These are phyloP conservation scores for Suillus weaverae DNA, from an alignment of 768 basidiomycete species.

Conservation along the genomic window DNA sequence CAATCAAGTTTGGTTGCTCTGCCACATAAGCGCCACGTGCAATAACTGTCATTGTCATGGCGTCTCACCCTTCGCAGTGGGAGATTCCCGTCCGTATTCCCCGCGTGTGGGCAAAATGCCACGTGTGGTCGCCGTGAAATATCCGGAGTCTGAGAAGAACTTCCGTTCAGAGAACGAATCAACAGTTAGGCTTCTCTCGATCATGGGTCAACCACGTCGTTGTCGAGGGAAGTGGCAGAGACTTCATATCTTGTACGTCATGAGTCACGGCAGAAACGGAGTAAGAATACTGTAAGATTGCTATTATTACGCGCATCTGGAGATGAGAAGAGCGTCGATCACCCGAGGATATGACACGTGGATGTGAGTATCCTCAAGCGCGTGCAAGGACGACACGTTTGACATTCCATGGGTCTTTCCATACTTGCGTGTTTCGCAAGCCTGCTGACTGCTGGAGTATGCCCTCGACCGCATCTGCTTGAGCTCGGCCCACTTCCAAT, in stretches of 20 bases:
- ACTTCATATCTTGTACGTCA: not conserved
- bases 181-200: not conserved
- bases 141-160: not conserved
- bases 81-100: not conserved
- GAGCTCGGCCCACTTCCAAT: slow-evolving; percentile 77
- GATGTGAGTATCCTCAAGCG: slow-evolving; percentile 28
- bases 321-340: not conserved
- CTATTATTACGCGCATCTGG: slow-evolving; percentile 4
- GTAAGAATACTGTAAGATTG: not conserved
- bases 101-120: not conserved
- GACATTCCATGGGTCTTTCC: slow-evolving; percentile 80
- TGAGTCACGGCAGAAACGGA: not conserved
- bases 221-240: not conserved
- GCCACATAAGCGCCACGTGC: not conserved
- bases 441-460: slow-evolving; percentile 54
- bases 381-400: slow-evolving; percentile 68
- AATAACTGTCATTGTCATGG: slow-evolving; percentile 1
- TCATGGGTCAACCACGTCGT: not conserved
- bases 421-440: slow-evolving; percentile 57
- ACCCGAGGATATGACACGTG: not conserved
- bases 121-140: not conserved
- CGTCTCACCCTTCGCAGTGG: not conserved
- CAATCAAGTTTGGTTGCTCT: not conserved
- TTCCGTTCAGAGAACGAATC: not conserved
- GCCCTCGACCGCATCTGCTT: slow-evolving; percentile 59